Evolutionary conservation across 2,329 filamentous ascomycete species (phyloP).

Genomic region (Aspergillus pseudotamarii): DNA sequence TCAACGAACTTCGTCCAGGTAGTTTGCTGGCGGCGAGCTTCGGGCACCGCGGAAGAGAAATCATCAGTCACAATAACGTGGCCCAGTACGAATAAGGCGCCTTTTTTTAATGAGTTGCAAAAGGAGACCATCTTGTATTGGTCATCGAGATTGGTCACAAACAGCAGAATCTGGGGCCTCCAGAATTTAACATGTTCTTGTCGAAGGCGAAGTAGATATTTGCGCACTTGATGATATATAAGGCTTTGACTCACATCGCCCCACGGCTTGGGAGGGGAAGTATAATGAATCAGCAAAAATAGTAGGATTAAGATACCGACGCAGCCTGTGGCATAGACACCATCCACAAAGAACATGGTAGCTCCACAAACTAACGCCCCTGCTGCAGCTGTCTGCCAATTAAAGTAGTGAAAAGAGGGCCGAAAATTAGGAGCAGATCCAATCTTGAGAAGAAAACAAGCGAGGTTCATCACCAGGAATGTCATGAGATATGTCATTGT

Average conservation of each 20-base stretch:
- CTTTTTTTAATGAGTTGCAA: constrained; percentile 89
- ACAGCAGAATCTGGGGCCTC: constrained; percentile 82
- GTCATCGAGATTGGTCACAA: constrained; percentile 79
- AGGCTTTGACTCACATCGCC: constrained; percentile 87
- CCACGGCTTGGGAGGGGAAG: constrained; percentile 83
- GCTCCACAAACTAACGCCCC: constrained; percentile 75
- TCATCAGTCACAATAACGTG: constrained; percentile 87
- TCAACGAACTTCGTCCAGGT: constrained; percentile 88
- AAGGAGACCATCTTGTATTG: constrained; percentile 86
- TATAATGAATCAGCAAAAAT: constrained; percentile 83
- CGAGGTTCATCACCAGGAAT: constrained; percentile 84
- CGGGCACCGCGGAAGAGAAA: constrained; percentile 75
- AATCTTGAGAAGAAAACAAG: constrained; percentile 83
- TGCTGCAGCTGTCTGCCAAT: constrained; percentile 75
- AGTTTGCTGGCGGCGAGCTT: constrained; percentile 77
- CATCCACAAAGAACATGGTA: constrained; percentile 90
- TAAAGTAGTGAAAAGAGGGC: constrained; percentile 87
- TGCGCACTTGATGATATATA: constrained; percentile 86
- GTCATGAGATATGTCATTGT: constrained; percentile 94
- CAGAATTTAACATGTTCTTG: constrained; percentile 94
- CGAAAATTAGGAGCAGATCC: constrained; percentile 87
- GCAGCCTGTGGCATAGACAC: constrained; percentile 74
- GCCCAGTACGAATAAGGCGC: constrained; percentile 79
- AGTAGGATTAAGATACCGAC: constrained; percentile 74
- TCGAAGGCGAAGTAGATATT: constrained; percentile 79